Conservation (phyloP, 2,329 filamentous ascomycete species). For the Penicillium occitanis region DNA sequence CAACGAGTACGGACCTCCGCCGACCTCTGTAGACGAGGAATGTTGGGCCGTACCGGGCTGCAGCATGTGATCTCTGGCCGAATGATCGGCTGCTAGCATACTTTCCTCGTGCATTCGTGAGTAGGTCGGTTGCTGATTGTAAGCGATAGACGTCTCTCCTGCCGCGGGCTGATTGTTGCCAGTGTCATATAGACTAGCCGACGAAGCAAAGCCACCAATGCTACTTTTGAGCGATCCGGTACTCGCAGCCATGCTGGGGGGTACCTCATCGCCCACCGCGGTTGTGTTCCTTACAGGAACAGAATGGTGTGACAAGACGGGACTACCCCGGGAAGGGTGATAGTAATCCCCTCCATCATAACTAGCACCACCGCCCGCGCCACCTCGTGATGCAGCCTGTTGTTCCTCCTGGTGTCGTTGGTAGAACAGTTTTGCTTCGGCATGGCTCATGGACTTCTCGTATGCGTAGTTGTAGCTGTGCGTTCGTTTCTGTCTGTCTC, state of each 20-base stretch:
- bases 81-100: slow-evolving; percentile 17
- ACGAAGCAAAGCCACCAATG: slow-evolving; percentile 11
- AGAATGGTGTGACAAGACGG: slow-evolving; percentile 21
- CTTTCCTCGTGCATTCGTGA: slow-evolving; percentile 16
- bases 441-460: slow-evolving; percentile 91
- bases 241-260: slow-evolving; percentile 17
- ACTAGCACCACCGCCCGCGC: slow-evolving; percentile 25
- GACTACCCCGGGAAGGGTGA: slow-evolving; percentile 37
- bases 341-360: slow-evolving; percentile 10
- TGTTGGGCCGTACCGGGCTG: slow-evolving; percentile 42
- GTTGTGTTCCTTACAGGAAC: not conserved
- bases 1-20: slow-evolving; percentile 1
- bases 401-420: slow-evolving; percentile 76
- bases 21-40: not conserved
- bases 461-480: slow-evolving; percentile 91
- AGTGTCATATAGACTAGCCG: slow-evolving; percentile 12
- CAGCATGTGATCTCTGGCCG: slow-evolving; percentile 46
- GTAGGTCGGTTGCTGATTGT: not conserved
- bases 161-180: slow-evolving; percentile 3
- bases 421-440: slow-evolving; percentile 94
- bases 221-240: slow-evolving; percentile 16
- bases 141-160: slow-evolving; percentile 13
- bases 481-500: slow-evolving; percentile 61
- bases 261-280: slow-evolving; percentile 6
- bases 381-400: slow-evolving; percentile 32